These are phyloP conservation scores for Hygrocybe punicea DNA, from an alignment of 768 basidiomycete species.

Conservation along the genomic window DNA sequence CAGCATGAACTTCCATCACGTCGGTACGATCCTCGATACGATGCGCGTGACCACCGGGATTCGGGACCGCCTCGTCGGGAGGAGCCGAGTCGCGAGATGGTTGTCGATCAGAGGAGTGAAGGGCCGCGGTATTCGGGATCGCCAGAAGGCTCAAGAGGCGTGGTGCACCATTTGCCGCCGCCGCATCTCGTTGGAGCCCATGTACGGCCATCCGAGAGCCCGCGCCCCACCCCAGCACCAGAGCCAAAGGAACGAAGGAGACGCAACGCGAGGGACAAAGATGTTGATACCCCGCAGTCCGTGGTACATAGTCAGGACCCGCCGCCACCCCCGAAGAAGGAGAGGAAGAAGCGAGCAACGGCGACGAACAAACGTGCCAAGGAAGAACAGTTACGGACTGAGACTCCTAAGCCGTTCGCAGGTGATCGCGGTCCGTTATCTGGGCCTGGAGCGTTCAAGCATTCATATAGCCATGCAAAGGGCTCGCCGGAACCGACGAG, in stretches of 20 bases:
- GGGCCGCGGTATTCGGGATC: conserved; percentile 44
- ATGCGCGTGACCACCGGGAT: conserved; percentile 48
- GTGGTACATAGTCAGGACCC: conserved; percentile 31
- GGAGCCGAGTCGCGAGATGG: conserved; percentile 20
- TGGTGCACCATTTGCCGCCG: conserved; percentile 32
- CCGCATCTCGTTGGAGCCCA: conserved; percentile 30
- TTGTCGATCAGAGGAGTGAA: conserved; percentile 36
- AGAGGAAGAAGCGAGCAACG: conserved; percentile 49
- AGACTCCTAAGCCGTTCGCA: conserved; percentile 43
- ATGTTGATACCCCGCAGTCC: conserved; percentile 26
- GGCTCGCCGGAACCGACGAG: conserved; percentile 61
- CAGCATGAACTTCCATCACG: conserved; percentile 45
- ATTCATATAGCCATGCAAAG: conserved; percentile 35
- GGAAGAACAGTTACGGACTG: conserved; percentile 46
- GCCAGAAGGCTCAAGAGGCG: conserved; percentile 42
- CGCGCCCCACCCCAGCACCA: conserved; percentile 41
- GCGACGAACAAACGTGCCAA: conserved; percentile 37
- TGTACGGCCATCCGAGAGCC: conserved; percentile 59
- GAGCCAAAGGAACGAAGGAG: conserved; percentile 49
- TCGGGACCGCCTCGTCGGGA: conserved; percentile 35
- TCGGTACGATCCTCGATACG: conserved; percentile 65
- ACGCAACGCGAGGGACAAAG: conserved; percentile 49
- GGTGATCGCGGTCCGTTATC: conserved; percentile 30
- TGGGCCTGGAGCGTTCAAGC: conserved; percentile 26
- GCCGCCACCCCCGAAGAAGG: conserved; percentile 48